Conservation (phyloP, 2,329 filamentous ascomycete species). For the Blumeria hordei region DNA sequence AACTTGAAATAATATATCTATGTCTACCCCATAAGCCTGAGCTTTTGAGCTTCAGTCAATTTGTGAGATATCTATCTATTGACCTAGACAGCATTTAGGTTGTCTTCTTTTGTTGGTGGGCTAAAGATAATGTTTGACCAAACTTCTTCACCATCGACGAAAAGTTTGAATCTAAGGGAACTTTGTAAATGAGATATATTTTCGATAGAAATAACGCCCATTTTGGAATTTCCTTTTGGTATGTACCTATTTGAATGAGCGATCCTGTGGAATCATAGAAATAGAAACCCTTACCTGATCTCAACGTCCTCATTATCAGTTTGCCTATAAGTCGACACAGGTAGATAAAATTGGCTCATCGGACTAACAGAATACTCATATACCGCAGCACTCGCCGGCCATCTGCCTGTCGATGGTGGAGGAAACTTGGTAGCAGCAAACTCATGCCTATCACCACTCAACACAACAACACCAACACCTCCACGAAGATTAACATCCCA, state of each 20-base stretch:
- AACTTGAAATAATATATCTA: no score
- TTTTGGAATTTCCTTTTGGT: slow-evolving; percentile 70
- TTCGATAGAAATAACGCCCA: slow-evolving; percentile 61
- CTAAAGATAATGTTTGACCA: slow-evolving; percentile 42
- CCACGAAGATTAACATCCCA: slow-evolving; percentile 55
- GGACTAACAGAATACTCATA: slow-evolving; percentile 87
- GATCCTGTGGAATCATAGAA: not conserved
- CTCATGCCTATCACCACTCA: slow-evolving; percentile 89
- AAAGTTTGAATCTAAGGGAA: slow-evolving; percentile 57
- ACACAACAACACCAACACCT: slow-evolving; percentile 54
- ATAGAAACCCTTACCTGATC: slow-evolving; percentile 39
- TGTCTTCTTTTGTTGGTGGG: slow-evolving; percentile 14
- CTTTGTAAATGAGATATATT: slow-evolving; percentile 41
- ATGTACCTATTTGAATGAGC: slow-evolving; percentile 32
- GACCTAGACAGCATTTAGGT: no score
- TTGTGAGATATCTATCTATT: no score
- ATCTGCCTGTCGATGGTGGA: slow-evolving; percentile 32
- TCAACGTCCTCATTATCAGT: slow-evolving; percentile 59
- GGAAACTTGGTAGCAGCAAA: slow-evolving; percentile 73
- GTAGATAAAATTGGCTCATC: slow-evolving; percentile 81
- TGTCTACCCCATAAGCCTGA: no score
- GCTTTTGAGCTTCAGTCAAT: no score
- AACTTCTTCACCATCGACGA: slow-evolving; percentile 52
- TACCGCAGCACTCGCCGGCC: slow-evolving; percentile 39
- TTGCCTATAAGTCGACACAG: slow-evolving; percentile 61